These are phyloP conservation scores for Saksenaea oblongispora DNA, from an alignment of 371 early-diverging fungal species.

Conservation along the genomic window DNA sequence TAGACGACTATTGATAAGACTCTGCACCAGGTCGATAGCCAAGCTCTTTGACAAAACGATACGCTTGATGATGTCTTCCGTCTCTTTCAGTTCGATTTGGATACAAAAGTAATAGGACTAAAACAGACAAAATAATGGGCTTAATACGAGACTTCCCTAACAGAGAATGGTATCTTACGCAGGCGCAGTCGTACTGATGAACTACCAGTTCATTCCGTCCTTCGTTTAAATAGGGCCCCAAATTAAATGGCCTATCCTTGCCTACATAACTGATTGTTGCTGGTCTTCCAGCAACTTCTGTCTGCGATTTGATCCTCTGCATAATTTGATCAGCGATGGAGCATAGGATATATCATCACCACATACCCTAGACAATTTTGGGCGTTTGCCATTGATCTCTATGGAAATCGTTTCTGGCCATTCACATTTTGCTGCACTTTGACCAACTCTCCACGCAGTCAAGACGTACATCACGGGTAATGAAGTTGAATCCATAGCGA, in stretches of 20 bases:
- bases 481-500: not conserved
- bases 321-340: not conserved
- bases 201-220: constrained; percentile 27
- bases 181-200: constrained; percentile 31
- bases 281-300: constrained; percentile 9
- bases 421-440: constrained; percentile 26
- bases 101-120: constrained; percentile 33
- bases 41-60: constrained; percentile 3
- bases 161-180: constrained; percentile 31
- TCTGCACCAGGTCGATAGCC: constrained; percentile 11
- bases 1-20: constrained; percentile 21
- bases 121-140: not conserved
- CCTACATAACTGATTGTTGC: constrained; percentile 17
- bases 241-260: constrained; percentile 39
- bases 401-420: constrained; percentile 34
- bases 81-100: constrained; percentile 17
- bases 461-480: constrained; percentile 27
- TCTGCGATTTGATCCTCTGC: not conserved
- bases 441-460: constrained; percentile 22
- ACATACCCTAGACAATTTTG: constrained; percentile 26
- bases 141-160: too few relatives aligned
- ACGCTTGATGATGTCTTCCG: constrained; percentile 21
- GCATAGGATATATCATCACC: not conserved
- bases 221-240: constrained; percentile 12
- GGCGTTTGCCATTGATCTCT: constrained; percentile 16